These are phyloP conservation scores for Xylaria grammica DNA, from an alignment of 495 filamentous ascomycete genomes.

Conservation along the genomic window DNA sequence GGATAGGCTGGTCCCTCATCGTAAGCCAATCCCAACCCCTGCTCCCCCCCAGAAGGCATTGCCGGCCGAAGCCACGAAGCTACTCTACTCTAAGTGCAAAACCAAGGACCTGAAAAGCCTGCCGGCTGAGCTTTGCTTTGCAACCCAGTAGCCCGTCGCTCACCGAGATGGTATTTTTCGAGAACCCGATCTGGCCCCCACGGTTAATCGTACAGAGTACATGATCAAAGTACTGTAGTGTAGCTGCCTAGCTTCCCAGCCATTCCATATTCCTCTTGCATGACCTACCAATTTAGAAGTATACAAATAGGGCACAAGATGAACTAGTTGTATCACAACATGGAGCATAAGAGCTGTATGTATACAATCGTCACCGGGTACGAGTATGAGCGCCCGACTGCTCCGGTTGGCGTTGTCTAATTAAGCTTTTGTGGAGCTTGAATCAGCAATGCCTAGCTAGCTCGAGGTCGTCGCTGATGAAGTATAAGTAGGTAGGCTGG, in stretches of 20 bases:
- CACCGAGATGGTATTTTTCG: conserved; percentile 12
- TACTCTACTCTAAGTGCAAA: background rate
- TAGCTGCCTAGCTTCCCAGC: background rate
- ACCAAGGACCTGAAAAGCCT: conserved; percentile 8
- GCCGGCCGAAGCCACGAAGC: conserved; percentile 13
- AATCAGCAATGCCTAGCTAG: conserved; percentile 11
- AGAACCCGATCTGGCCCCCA: conserved; percentile 11
- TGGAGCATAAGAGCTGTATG: conserved; percentile 7
- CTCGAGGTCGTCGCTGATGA: conserved; percentile 20
- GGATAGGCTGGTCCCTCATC: background rate
- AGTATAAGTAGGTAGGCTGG: conserved; percentile 2
- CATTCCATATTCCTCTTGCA: background rate
- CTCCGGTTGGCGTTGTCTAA: conserved; percentile 18
- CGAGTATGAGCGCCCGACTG: background rate
- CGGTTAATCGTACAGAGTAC: conserved; percentile 7
- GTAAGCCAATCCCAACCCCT: background rate
- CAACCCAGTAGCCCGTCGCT: conserved; percentile 13
- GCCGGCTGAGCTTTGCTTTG: conserved; percentile 5
- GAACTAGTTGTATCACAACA: conserved; percentile 24
- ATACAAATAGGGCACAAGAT: conserved; percentile 14
- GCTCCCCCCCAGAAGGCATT: background rate
- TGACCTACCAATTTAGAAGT: background rate
- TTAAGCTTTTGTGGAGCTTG: conserved; percentile 42
- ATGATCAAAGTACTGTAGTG: too few relatives aligned
- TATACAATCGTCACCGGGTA: conserved; percentile 5